Percentiles rank a stretch among this genome's conserved stretches.
Conservation (phyloP, 768 basidiomycete species). For the Russula sp. region DNA sequence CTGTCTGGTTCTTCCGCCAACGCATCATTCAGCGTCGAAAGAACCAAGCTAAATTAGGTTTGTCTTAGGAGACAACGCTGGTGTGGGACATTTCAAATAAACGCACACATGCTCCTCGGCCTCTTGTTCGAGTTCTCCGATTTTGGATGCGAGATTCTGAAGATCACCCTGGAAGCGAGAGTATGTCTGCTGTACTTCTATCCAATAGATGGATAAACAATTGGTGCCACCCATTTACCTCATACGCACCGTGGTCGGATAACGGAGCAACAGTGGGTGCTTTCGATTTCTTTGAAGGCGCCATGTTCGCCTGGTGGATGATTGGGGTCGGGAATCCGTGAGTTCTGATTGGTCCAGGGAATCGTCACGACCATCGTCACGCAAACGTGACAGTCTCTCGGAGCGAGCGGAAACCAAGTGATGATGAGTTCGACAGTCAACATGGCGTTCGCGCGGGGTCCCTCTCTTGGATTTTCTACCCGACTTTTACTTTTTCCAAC, state of each 20-base stretch:
- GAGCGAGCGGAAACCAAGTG: slow-evolving; percentile 4
- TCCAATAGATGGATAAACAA: slow-evolving; percentile 31
- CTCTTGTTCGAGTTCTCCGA: slow-evolving; percentile 93
- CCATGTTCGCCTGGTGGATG: slow-evolving; percentile 33
- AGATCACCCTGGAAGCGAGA: slow-evolving; percentile 81
- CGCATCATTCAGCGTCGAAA: slow-evolving; percentile 80
- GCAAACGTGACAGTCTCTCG: slow-evolving; percentile 2
- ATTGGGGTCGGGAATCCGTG: slow-evolving; percentile 24
- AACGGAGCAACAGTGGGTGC: slow-evolving; percentile 43
- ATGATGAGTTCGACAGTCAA: slow-evolving; percentile 39
- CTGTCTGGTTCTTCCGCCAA: slow-evolving; percentile 79
- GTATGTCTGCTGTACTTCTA: slow-evolving; percentile 83
- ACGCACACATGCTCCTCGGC: slow-evolving; percentile 91
- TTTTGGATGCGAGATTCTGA: slow-evolving; percentile 87
- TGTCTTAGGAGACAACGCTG: neutral
- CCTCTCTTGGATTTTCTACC: slow-evolving; percentile 48
- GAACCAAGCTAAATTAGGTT: slow-evolving; percentile 61
- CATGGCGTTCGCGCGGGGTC: slow-evolving; percentile 55
- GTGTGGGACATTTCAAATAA: slow-evolving; percentile 19
- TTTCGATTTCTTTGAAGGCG: slow-evolving; percentile 58
- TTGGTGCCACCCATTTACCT: neutral
- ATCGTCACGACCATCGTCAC: slow-evolving; percentile 25
- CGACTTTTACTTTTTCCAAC: slow-evolving; percentile 34
- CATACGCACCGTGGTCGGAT: slow-evolving; percentile 66
- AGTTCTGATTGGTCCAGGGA: slow-evolving; percentile 43